phyloP scores from a whole-genome alignment of 2,329 filamentous ascomycete genomes.

The Chrysoporthe cubensis region DNA sequence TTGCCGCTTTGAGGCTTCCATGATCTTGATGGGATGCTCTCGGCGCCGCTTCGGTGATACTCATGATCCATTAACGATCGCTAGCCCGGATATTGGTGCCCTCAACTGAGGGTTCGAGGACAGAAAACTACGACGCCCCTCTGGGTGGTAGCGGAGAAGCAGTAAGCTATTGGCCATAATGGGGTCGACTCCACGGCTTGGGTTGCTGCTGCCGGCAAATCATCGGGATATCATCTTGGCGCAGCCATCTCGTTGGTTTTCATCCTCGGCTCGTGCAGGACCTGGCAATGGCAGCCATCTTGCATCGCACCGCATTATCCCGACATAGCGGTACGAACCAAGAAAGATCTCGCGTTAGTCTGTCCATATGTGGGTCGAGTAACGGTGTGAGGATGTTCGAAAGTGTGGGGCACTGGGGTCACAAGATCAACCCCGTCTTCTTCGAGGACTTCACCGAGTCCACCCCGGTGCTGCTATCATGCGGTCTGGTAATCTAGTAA shows the following conservation, averaged over 20 bases:
- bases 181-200: not conserved
- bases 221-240: not conserved
- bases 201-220: not conserved
- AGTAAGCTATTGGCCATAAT: not conserved
- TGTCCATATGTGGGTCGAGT: not conserved
- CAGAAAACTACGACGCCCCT: not conserved
- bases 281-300: not conserved
- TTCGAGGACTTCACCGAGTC: not conserved
- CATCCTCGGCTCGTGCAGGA: not conserved
- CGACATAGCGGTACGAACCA: not conserved
- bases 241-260: not conserved
- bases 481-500: not conserved
- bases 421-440: not conserved
- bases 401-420: not conserved
- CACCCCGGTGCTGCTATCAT: not conserved
- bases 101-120: not conserved
- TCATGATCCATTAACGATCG: not conserved
- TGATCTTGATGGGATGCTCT: not conserved
- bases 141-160: not conserved
- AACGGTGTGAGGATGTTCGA: not conserved
- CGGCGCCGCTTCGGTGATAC: slow-evolving; percentile 2
- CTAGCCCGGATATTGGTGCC: not conserved
- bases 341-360: not conserved
- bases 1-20: not conserved
- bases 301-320: not conserved